A percentile compares a stretch with the other conserved stretches of the same genome.
These are phyloP conservation scores for Cicer bijugum DNA, from an alignment of 306 rosid species.

Conservation along the genomic window DNA sequence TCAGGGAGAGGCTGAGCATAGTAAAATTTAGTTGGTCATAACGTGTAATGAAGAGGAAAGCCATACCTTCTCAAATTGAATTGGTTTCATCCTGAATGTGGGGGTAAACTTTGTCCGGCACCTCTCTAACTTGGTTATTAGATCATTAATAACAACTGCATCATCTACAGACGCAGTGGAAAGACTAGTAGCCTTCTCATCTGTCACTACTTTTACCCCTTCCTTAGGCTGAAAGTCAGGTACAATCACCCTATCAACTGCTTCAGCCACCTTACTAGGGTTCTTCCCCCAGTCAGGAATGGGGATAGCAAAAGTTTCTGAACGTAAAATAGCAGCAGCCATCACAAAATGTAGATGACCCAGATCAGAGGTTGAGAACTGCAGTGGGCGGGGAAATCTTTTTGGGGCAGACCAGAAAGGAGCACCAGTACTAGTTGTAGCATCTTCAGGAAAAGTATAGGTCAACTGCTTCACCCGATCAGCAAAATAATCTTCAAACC, in stretches of 20 bases:
- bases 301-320: slow-evolving; percentile 89
- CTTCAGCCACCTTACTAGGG: slow-evolving; percentile 73
- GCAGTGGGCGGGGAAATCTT: slow-evolving; percentile 84
- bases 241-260: slow-evolving; percentile 68
- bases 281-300: slow-evolving; percentile 85
- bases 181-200: slow-evolving; percentile 82
- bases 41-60: not conserved
- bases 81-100: slow-evolving; percentile 84
- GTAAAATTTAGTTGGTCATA: not conserved
- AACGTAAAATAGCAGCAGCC: slow-evolving; percentile 77
- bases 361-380: slow-evolving; percentile 71
- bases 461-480: slow-evolving; percentile 86
- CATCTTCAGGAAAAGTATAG: slow-evolving; percentile 95
- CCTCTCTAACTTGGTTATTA: slow-evolving; percentile 66
- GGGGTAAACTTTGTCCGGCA: slow-evolving; percentile 55
- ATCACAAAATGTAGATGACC: slow-evolving; percentile 73
- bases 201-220: slow-evolving; percentile 83
- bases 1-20: slow-evolving; percentile 6
- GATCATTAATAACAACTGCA: slow-evolving; percentile 73
- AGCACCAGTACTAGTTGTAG: slow-evolving; percentile 86
- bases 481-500: slow-evolving; percentile 96
- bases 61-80: slow-evolving; percentile 89
- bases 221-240: slow-evolving; percentile 88
- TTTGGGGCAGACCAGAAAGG: slow-evolving; percentile 99
- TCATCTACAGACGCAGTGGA: slow-evolving; percentile 79